Evolutionary conservation across 176 grass and related monocot genomes (phyloP).

Genomic region (Carex myosuroides): DNA sequence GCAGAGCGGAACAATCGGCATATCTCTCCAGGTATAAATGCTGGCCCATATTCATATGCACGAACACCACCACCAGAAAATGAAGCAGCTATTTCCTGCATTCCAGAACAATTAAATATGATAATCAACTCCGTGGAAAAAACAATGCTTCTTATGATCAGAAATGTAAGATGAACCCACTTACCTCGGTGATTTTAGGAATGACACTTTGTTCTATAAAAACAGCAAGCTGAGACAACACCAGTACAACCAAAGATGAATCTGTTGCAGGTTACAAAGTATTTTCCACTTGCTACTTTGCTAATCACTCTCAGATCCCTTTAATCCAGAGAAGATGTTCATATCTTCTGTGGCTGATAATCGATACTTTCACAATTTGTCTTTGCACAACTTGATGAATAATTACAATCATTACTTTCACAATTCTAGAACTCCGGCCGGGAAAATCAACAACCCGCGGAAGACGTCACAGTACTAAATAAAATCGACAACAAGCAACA

Average conservation of each 20-base stretch:
- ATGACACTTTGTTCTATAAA: constrained; percentile 85
- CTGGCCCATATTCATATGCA: constrained; percentile 75
- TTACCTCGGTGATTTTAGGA: constrained; percentile 93
- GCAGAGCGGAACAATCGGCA: constrained; percentile 87
- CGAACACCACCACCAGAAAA: constrained; percentile 80
- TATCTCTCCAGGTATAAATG: constrained; percentile 97
- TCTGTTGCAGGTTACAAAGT: too few species aligned
- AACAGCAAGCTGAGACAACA: constrained; percentile 82
- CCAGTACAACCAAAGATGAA: constrained; percentile 33
- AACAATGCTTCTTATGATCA: constrained; percentile 16
- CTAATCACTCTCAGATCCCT: constrained; percentile 14
- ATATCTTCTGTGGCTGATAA: neutral
- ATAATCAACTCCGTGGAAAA: constrained; percentile 13
- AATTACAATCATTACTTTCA: too few species aligned
- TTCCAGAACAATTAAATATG: constrained; percentile 17
- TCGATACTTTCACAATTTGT: neutral
- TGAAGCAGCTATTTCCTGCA: constrained; percentile 76
- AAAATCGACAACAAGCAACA: too few species aligned
- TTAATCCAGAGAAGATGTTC: neutral
- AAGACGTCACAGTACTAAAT: too few species aligned
- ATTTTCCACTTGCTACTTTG: neutral
- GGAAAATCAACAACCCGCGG: too few species aligned
- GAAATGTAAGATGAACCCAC: constrained; percentile 14
- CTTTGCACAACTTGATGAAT: too few species aligned
- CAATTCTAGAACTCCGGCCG: too few species aligned